A percentile compares a stretch with the other conserved stretches of the same genome.
Evolutionary conservation across 345 rosid genomes (phyloP).

Genomic region (Hibiscus mutabilis): DNA sequence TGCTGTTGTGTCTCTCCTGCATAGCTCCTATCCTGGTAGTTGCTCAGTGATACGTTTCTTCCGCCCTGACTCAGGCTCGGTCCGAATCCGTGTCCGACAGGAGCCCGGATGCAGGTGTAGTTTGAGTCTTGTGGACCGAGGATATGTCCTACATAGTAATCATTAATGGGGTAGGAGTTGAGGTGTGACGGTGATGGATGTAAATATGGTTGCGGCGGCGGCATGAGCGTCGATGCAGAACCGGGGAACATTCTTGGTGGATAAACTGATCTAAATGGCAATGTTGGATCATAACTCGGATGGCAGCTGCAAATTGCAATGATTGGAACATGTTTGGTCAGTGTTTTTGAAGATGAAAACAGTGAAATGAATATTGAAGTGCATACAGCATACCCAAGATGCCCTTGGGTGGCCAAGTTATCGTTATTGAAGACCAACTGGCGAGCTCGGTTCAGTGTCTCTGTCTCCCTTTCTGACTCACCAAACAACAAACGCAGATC

Average conservation of each 20-base stretch:
- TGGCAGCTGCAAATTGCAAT: slow-evolving; percentile 39
- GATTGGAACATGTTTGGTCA: not conserved
- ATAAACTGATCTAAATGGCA: slow-evolving; percentile 40
- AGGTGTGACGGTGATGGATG: slow-evolving; percentile 47
- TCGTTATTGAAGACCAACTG: slow-evolving; percentile 85
- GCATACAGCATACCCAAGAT: slow-evolving; percentile 32
- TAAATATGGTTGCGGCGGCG: slow-evolving; percentile 35
- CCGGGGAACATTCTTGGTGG: slow-evolving; percentile 48
- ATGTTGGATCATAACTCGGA: slow-evolving; percentile 8
- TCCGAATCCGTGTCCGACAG: slow-evolving; percentile 23
- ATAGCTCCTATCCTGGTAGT: slow-evolving; percentile 37
- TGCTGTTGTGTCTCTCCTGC: slow-evolving; percentile 24
- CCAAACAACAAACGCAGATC: slow-evolving; percentile 16
- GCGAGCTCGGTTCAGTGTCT: slow-evolving; percentile 95
- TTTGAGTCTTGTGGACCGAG: slow-evolving; percentile 20
- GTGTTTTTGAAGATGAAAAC: not conserved
- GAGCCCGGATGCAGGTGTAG: slow-evolving; percentile 32
- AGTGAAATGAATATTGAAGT: not conserved
- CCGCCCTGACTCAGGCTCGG: slow-evolving; percentile 24
- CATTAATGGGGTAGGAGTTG: slow-evolving; percentile 33
- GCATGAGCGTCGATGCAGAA: slow-evolving; percentile 33
- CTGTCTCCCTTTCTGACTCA: slow-evolving; percentile 91
- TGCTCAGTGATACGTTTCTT: slow-evolving; percentile 39
- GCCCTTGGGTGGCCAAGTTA: slow-evolving; percentile 45
- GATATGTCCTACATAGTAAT: slow-evolving; percentile 61